Evolutionary conservation across 202 grass and related monocot genomes (phyloP).

Genomic region (Panicum virgatum): DNA sequence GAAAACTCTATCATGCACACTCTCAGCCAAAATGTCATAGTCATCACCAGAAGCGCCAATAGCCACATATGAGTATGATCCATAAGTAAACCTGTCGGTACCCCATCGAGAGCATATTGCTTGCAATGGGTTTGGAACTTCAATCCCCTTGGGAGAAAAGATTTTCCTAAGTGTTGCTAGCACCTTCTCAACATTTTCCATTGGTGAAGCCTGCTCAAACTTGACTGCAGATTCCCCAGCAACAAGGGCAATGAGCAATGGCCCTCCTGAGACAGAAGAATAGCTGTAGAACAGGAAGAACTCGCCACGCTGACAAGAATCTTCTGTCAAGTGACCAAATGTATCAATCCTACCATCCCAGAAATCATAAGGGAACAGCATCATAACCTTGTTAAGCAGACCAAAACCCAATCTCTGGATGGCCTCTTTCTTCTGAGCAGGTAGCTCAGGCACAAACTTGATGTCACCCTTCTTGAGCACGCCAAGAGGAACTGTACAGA

Average conservation of each 20-base stretch:
- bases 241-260: slow-evolving; percentile 82
- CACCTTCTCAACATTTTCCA: slow-evolving; percentile 67
- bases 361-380: slow-evolving; percentile 84
- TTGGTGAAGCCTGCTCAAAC: slow-evolving; percentile 74
- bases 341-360: slow-evolving; percentile 89
- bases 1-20: slow-evolving; percentile 77
- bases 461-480: slow-evolving; percentile 85
- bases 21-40: slow-evolving; percentile 94
- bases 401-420: slow-evolving; percentile 90
- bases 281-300: slow-evolving; percentile 99
- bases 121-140: slow-evolving; percentile 82
- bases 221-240: slow-evolving; percentile 92
- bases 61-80: slow-evolving; percentile 90
- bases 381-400: slow-evolving; percentile 87
- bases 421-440: slow-evolving; percentile 62
- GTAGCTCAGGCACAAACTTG: slow-evolving; percentile 71
- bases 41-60: slow-evolving; percentile 92
- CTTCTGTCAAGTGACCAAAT: slow-evolving; percentile 88
- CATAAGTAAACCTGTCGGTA: slow-evolving; percentile 78
- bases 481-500: slow-evolving; percentile 91
- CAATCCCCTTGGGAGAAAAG: slow-evolving; percentile 85
- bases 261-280: slow-evolving; percentile 90
- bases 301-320: slow-evolving; percentile 67
- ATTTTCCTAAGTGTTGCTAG: slow-evolving; percentile 74
- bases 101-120: slow-evolving; percentile 94